Percentiles rank a stretch among this genome's conserved stretches.
These are phyloP conservation scores for Debaryomyces nepalensis DNA, from an alignment of 1,139 yeast genomes.

Conservation along the genomic window DNA sequence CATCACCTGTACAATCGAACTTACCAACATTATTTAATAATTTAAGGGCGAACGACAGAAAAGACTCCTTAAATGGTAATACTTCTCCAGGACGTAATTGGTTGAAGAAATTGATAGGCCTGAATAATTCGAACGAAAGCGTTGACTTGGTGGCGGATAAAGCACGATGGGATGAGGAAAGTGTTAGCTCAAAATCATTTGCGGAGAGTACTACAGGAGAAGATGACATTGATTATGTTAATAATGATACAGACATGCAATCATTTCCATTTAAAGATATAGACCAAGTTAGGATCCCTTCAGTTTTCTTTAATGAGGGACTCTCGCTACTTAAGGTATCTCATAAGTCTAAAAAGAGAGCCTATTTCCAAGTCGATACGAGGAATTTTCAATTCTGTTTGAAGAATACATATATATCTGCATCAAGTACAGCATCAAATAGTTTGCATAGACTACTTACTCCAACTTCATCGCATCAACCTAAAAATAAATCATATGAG, in stretches of 20 bases:
- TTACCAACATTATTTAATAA: constrained; percentile 28
- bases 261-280: constrained; percentile 14
- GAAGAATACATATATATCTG: constrained; percentile 31
- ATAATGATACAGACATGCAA: constrained; percentile 13
- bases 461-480: constrained; percentile 20
- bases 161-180: constrained; percentile 3
- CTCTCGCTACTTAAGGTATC: constrained; percentile 65
- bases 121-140: constrained; percentile 20
- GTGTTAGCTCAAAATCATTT: constrained; percentile 1
- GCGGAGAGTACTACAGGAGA: constrained; percentile 3
- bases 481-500: constrained; percentile 39
- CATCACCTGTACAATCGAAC: constrained; percentile 32
- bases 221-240: not conserved
- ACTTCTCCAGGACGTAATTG: constrained; percentile 15
- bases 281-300: constrained; percentile 23
- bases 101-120: constrained; percentile 19
- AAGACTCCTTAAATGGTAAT: constrained; percentile 15
- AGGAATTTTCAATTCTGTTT: constrained; percentile 51
- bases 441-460: constrained; percentile 19
- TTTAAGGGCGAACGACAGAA: constrained; percentile 29
- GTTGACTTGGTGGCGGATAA: constrained; percentile 10
- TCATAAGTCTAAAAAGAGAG: constrained; percentile 64
- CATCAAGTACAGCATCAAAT: constrained; percentile 21
- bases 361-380: constrained; percentile 39
- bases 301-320: constrained; percentile 44